Evolutionary conservation across 495 filamentous ascomycete species (phyloP).

Genomic region (Penicillium samsonianum): DNA sequence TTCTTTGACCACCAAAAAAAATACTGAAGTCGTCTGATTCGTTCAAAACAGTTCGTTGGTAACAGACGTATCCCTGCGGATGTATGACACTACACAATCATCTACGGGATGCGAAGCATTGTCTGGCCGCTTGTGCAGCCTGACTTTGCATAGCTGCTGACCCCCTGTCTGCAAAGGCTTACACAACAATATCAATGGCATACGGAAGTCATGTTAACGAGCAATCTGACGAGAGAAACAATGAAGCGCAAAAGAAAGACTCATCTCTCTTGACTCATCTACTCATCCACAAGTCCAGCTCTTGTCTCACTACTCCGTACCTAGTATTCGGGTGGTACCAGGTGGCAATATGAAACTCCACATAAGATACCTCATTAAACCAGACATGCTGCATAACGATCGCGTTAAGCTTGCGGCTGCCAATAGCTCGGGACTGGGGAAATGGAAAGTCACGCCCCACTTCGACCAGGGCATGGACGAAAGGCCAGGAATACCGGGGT

Average conservation of each 20-base stretch:
- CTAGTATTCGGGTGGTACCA: slow-evolving; percentile 25
- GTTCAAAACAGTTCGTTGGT: slow-evolving; percentile 12
- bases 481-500: slow-evolving; percentile 2
- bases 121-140: slow-evolving; percentile 19
- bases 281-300: slow-evolving; percentile 2
- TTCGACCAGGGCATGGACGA: background rate
- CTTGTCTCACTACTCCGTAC: slow-evolving; percentile 15
- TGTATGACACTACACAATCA: slow-evolving; percentile 26
- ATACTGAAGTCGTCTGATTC: slow-evolving; percentile 14
- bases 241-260: background rate
- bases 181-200: slow-evolving; percentile 11
- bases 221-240: background rate
- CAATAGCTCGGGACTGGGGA: slow-evolving; percentile 5
- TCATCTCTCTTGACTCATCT: slow-evolving; percentile 6
- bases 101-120: slow-evolving; percentile 26
- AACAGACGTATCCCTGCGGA: slow-evolving; percentile 16
- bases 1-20: background rate
- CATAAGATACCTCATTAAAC: slow-evolving; percentile 6
- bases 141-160: slow-evolving; percentile 16
- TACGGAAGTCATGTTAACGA: slow-evolving; percentile 10
- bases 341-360: slow-evolving; percentile 20
- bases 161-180: slow-evolving; percentile 10
- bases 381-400: background rate
- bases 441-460: slow-evolving; percentile 4
- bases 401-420: slow-evolving; percentile 3